Evolutionary conservation across 805 yeast genomes (phyloP).

Genomic region (Cyberlindnera misumaiensis): DNA sequence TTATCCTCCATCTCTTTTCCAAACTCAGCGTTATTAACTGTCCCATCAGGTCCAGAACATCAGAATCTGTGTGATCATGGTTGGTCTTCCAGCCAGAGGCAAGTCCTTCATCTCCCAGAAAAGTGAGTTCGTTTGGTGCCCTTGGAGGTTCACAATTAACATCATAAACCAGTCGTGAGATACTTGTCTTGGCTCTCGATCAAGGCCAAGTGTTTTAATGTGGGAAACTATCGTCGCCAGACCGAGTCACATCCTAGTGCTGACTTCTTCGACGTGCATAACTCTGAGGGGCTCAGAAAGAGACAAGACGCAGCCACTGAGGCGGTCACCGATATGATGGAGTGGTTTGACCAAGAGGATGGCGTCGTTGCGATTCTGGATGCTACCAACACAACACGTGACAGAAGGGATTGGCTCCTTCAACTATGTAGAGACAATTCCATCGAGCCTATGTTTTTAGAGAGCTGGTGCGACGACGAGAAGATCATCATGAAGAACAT

Average conservation of each 20-base stretch:
- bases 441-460: slow-evolving; percentile 88
- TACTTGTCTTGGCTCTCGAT: slow-evolving; percentile 91
- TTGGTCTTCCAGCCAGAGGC: slow-evolving; percentile 87
- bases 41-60: slow-evolving; percentile 48
- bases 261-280: slow-evolving; percentile 66
- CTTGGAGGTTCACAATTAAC: background rate
- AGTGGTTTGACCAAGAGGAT: slow-evolving; percentile 74
- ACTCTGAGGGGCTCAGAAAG: slow-evolving; percentile 54
- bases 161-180: slow-evolving; percentile 48
- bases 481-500: slow-evolving; percentile 74
- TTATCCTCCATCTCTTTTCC: background rate
- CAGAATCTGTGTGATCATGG: slow-evolving; percentile 82
- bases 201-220: slow-evolving; percentile 80
- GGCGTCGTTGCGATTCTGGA: slow-evolving; percentile 92
- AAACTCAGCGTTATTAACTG: background rate
- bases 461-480: slow-evolving; percentile 83
- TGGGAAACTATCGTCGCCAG: slow-evolving; percentile 76
- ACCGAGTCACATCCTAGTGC: slow-evolving; percentile 61
- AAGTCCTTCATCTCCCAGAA: slow-evolving; percentile 93
- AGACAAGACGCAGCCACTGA: slow-evolving; percentile 62
- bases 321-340: slow-evolving; percentile 75
- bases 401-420: slow-evolving; percentile 60
- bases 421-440: slow-evolving; percentile 53
- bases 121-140: slow-evolving; percentile 26
- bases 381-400: slow-evolving; percentile 82